phyloP scores from a whole-genome alignment of 352 stramenopile genomes.

The Phytophthora pinifolia region DNA sequence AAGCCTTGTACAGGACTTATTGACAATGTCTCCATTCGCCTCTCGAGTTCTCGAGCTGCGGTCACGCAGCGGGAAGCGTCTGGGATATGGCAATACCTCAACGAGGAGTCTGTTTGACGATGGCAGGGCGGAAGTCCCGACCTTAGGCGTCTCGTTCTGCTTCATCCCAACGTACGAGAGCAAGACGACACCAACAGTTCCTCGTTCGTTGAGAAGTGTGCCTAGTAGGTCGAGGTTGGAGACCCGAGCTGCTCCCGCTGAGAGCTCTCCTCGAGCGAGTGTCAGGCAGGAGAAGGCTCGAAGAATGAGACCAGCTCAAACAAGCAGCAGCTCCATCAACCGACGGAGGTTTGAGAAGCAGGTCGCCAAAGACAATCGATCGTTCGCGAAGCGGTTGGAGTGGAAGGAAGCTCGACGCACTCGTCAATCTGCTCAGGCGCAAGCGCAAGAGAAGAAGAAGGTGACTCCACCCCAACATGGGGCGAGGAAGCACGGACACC shows the following conservation, averaged over 20 bases:
- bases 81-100: conserved; percentile 18
- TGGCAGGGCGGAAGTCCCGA: conserved; percentile 12
- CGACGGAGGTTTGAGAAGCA: conserved; percentile 54
- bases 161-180: conserved; percentile 44
- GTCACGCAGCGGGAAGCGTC: conserved; percentile 39
- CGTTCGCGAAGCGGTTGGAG: conserved; percentile 54
- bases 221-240: conserved; percentile 8
- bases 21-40: conserved; percentile 25
- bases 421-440: conserved; percentile 28
- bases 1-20: conserved; percentile 36
- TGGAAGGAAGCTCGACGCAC: conserved; percentile 36
- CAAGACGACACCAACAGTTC: conserved; percentile 8
- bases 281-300: conserved; percentile 10
- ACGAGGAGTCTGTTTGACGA: conserved; percentile 20
- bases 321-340: conserved; percentile 65
- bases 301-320: conserved; percentile 25
- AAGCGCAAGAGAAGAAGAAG: conserved; percentile 44
- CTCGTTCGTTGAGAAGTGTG: conserved; percentile 6
- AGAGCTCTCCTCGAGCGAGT: conserved; percentile 13
- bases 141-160: conserved; percentile 42
- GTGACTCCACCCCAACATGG: conserved; percentile 40
- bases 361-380: conserved; percentile 55
- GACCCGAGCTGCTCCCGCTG: conserved; percentile 5
- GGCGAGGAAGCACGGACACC: conserved; percentile 46
- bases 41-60: conserved; percentile 37